A percentile compares a stretch with the other conserved stretches of the same genome.
Evolutionary conservation across 108 stramenopile species (phyloP).

Genomic region (Seminavis robusta): DNA sequence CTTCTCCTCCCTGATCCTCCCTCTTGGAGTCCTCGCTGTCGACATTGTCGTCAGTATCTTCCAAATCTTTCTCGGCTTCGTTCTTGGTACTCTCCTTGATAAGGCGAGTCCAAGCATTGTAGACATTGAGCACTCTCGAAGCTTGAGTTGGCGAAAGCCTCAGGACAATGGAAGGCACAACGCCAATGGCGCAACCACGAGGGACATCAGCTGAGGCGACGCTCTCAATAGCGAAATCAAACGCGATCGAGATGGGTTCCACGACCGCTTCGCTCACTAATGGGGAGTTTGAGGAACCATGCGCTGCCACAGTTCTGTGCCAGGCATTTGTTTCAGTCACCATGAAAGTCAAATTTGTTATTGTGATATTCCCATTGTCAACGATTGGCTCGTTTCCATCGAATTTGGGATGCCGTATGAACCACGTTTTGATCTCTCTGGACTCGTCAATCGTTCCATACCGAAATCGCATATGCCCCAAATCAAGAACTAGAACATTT

Average conservation of each 20-base stretch:
- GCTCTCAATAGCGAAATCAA: constrained; percentile 65
- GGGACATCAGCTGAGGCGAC: constrained; percentile 38
- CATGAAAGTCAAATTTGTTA: constrained; percentile 39
- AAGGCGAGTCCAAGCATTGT: too few species aligned
- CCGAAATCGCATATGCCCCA: constrained; percentile 64
- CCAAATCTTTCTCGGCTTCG: not conserved
- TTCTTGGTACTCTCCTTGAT: too few species aligned
- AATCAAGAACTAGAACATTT: constrained; percentile 65
- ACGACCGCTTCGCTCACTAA: constrained; percentile 41
- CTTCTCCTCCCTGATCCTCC: not conserved
- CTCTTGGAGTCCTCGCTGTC: too few species aligned
- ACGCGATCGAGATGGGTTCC: constrained; percentile 59
- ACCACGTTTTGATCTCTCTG: constrained; percentile 55
- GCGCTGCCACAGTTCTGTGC: not conserved
- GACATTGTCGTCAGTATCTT: not conserved
- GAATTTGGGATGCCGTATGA: constrained; percentile 22
- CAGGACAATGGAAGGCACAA: constrained; percentile 58
- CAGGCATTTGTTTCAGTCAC: constrained; percentile 24
- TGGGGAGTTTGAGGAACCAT: too few species aligned
- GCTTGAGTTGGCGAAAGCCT: constrained; percentile 38
- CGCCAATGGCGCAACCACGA: constrained; percentile 67
- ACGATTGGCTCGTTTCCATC: constrained; percentile 32
- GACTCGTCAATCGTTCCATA: constrained; percentile 50
- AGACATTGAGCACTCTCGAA: not conserved
- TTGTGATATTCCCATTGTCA: constrained; percentile 41